These are phyloP conservation scores for Prasinococcaceae sp. DNA, from an alignment of 139 green algal species.

Conservation along the genomic window DNA sequence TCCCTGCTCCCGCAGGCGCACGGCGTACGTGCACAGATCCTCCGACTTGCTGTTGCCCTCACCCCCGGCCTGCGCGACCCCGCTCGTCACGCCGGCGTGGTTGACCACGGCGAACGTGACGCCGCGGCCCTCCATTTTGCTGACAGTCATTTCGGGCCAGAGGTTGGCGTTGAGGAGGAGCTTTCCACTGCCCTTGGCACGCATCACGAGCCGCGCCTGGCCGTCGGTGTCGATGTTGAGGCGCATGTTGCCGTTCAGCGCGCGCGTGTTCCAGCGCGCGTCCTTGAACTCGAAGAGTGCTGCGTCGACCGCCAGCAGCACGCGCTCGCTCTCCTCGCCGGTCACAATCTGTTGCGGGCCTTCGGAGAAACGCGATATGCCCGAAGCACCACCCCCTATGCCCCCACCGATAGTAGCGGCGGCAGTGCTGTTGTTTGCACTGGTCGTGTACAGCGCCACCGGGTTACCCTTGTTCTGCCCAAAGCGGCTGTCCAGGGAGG, in stretches of 20 bases:
- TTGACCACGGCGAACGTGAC: constrained; percentile 66
- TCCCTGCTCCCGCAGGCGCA: too few species aligned
- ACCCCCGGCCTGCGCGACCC: too few species aligned
- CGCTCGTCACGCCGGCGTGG: constrained; percentile 23
- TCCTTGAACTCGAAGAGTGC: constrained; percentile 63
- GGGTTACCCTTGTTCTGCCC: too few species aligned
- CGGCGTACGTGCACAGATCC: too few species aligned
- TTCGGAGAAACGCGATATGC: too few species aligned
- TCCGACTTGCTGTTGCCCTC: too few species aligned
- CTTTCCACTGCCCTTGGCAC: constrained; percentile 60
- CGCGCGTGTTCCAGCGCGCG: constrained; percentile 57
- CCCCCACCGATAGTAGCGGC: too few species aligned
- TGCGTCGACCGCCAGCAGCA: constrained; percentile 36
- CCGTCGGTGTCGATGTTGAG: constrained; percentile 44
- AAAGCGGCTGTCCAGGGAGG: too few species aligned
- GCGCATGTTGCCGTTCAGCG: constrained; percentile 64
- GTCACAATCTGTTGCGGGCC: too few species aligned
- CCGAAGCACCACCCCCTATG: too few species aligned
- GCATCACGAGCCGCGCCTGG: constrained; percentile 70
- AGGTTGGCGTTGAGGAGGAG: constrained; percentile 83
- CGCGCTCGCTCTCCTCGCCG: constrained; percentile 28
- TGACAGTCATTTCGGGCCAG: constrained; percentile 52
- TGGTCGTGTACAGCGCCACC: too few species aligned
- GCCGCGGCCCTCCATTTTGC: constrained; percentile 63
- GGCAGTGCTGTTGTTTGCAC: too few species aligned